These are phyloP conservation scores for Podospora australis DNA, from an alignment of 495 filamentous ascomycete genomes.

Conservation along the genomic window DNA sequence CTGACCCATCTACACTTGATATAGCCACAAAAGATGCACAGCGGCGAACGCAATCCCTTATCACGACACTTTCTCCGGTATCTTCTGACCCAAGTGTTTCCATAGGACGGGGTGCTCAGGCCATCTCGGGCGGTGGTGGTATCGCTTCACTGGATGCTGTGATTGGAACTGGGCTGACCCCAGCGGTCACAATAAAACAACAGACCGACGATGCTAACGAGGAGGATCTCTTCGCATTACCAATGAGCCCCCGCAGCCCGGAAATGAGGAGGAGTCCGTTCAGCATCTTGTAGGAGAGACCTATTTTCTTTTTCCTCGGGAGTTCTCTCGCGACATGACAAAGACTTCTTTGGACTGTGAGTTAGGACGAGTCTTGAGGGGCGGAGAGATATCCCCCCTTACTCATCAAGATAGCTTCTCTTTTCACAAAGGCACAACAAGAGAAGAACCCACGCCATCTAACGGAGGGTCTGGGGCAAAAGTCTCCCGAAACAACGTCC, in stretches of 20 bases:
- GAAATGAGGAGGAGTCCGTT: constrained; percentile 74
- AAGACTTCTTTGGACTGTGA: too few species aligned
- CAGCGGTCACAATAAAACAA: constrained; percentile 22
- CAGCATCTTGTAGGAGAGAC: constrained; percentile 35
- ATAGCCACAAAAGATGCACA: constrained; percentile 19
- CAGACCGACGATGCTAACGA: constrained; percentile 39
- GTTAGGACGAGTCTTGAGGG: too few species aligned
- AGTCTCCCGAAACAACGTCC: too few species aligned
- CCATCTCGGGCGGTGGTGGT: constrained; percentile 15
- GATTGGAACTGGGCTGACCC: constrained; percentile 29
- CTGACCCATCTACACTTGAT: not conserved
- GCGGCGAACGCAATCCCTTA: constrained; percentile 6
- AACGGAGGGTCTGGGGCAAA: too few species aligned
- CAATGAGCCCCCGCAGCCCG: constrained; percentile 71
- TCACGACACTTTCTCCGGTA: constrained; percentile 4
- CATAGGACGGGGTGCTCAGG: not conserved
- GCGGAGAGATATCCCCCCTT: too few species aligned
- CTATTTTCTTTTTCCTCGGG: too few species aligned
- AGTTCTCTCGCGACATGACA: too few species aligned
- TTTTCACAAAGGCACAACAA: too few species aligned
- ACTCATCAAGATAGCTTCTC: too few species aligned
- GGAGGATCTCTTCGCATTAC: constrained; percentile 73
- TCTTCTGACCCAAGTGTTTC: not conserved
- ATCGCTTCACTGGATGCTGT: constrained; percentile 42
- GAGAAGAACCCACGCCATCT: too few species aligned